Evolutionary conservation across 108 stramenopile species (phyloP).

Genomic region (Skeletonema marinoi): DNA sequence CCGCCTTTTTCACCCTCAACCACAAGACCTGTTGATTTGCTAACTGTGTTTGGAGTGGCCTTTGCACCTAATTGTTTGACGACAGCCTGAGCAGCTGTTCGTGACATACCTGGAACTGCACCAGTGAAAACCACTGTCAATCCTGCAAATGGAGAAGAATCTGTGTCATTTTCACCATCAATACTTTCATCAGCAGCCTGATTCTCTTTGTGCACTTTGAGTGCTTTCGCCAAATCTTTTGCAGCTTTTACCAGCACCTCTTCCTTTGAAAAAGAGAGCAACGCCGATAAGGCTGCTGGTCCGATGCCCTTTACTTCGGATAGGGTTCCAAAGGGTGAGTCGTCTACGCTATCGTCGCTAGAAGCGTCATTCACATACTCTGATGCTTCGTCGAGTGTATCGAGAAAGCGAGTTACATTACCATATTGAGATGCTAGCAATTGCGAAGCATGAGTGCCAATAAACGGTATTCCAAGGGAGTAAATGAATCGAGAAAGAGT

Average conservation of each 20-base stretch:
- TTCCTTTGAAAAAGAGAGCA: slow-evolving; percentile 59
- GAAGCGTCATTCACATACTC: slow-evolving; percentile 10
- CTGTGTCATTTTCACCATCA: not conserved
- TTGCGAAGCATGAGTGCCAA: slow-evolving; percentile 73
- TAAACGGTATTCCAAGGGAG: slow-evolving; percentile 73
- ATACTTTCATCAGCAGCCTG: not conserved
- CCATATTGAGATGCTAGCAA: slow-evolving; percentile 68
- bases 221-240: slow-evolving; percentile 46
- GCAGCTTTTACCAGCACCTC: slow-evolving; percentile 63
- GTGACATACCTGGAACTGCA: slow-evolving; percentile 57
- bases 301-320: slow-evolving; percentile 71
- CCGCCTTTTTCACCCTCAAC: slow-evolving; percentile 82
- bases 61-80: slow-evolving; percentile 70
- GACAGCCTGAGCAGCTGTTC: slow-evolving; percentile 54
- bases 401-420: slow-evolving; percentile 57
- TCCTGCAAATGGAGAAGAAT: slow-evolving; percentile 51
- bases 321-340: slow-evolving; percentile 20
- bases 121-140: slow-evolving; percentile 84
- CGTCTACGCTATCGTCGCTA: not conserved
- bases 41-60: slow-evolving; percentile 68
- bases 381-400: slow-evolving; percentile 52
- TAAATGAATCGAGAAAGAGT: slow-evolving; percentile 71
- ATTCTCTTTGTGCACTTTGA: slow-evolving; percentile 45
- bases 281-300: slow-evolving; percentile 58
- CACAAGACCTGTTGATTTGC: slow-evolving; percentile 76